These are phyloP conservation scores for Didymosphaeria variabile DNA, from an alignment of 2,329 filamentous ascomycete genomes.

Conservation along the genomic window DNA sequence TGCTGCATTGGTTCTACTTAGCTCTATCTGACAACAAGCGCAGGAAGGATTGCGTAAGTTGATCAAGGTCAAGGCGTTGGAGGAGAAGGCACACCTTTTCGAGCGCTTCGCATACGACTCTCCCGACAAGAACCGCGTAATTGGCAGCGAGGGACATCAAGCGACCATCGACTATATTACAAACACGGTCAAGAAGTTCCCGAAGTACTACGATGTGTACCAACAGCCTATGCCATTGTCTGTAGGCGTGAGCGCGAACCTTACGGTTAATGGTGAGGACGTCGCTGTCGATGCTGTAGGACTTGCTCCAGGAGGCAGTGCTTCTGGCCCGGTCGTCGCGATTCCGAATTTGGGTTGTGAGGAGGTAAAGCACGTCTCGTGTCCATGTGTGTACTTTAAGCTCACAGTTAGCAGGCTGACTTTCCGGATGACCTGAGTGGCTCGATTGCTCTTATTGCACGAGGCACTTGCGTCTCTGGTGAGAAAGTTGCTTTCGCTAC, in stretches of 20 bases:
- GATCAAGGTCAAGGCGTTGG: constrained; percentile 38
- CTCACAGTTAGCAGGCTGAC: constrained; percentile 56
- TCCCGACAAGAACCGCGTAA: constrained; percentile 51
- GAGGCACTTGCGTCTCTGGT: constrained; percentile 76
- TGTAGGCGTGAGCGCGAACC: constrained; percentile 36
- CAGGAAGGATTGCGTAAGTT: constrained; percentile 36
- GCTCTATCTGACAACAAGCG: constrained; percentile 9
- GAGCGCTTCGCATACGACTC: constrained; percentile 52
- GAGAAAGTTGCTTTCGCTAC: constrained; percentile 72
- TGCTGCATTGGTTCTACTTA: background rate
- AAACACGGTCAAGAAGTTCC: constrained; percentile 36
- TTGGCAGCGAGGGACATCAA: constrained; percentile 51
- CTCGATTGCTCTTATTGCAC: constrained; percentile 74
- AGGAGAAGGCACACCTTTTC: constrained; percentile 42
- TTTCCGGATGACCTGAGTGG: constrained; percentile 68
- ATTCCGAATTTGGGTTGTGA: constrained; percentile 48
- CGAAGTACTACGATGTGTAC: constrained; percentile 50
- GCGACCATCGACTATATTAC: constrained; percentile 52
- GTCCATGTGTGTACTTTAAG: constrained; percentile 1
- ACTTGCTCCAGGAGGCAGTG: constrained; percentile 43
- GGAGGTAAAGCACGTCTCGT: constrained; percentile 28
- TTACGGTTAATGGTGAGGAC: constrained; percentile 41
- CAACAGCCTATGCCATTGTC: constrained; percentile 39
- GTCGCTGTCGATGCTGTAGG: constrained; percentile 38
- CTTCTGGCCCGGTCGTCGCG: constrained; percentile 40